Conservation (phyloP, 2,329 filamentous ascomycete genomes). For the Cladosporium oxysporum region DNA sequence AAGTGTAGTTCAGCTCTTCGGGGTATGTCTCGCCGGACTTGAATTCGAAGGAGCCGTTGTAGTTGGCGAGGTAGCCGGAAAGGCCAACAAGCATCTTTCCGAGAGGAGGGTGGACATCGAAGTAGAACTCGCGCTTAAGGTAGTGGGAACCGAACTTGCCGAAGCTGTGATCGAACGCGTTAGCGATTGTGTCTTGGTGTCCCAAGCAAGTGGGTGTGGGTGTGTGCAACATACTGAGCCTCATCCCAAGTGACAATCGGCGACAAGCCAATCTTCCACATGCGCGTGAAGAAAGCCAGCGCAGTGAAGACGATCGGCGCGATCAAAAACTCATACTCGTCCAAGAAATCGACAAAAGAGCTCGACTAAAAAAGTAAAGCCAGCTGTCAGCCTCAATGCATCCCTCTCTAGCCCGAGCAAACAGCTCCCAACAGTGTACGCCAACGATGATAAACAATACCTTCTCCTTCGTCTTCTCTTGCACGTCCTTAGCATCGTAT, state of each 20-base stretch:
- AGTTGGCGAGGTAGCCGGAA: slow-evolving; percentile 92
- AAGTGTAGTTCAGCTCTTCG: slow-evolving; percentile 90
- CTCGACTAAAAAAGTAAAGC: slow-evolving; percentile 37
- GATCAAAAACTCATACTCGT: slow-evolving; percentile 63
- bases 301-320: slow-evolving; percentile 65
- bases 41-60: slow-evolving; percentile 99
- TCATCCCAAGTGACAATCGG: slow-evolving; percentile 76
- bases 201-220: neutral
- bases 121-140: slow-evolving; percentile 99
- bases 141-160: slow-evolving; percentile 99
- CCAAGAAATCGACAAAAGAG: slow-evolving; percentile 63
- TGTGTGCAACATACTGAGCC: slow-evolving; percentile 60
- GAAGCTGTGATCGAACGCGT: slow-evolving; percentile 49
- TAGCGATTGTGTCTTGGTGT: neutral
- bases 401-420: slow-evolving; percentile 10
- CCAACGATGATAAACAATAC: slow-evolving; percentile 32
- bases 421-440: neutral
- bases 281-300: slow-evolving; percentile 65
- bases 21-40: slow-evolving; percentile 98
- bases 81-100: slow-evolving; percentile 98
- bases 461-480: slow-evolving; percentile 52
- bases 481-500: slow-evolving; percentile 36
- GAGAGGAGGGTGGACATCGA: slow-evolving; percentile 92
- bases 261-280: slow-evolving; percentile 68
- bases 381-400: slow-evolving; percentile 24